Evolutionary conservation across 2,329 filamentous ascomycete genomes (phyloP), one percentile per base, ranked within the genome.

Genomic region (Cladosporium colombiae): DNA sequence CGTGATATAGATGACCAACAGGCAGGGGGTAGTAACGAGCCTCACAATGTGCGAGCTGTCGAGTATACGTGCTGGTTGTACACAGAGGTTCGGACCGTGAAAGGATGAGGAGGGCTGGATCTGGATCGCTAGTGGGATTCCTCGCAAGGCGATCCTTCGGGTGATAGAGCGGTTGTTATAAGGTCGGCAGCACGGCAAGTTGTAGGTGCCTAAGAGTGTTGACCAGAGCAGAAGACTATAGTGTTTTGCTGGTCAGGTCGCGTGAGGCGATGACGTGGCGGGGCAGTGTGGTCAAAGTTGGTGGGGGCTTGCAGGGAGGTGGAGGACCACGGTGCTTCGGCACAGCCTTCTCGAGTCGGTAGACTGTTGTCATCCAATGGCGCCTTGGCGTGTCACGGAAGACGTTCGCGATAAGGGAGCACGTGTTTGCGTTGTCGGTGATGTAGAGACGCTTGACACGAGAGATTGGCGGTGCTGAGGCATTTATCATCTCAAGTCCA

Each of bases 191-290:
- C 37, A 59, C 56, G 35, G 56, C 37, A 29, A 59, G 21, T 46
- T 6, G 37, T 11, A 29, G 37, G 23, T 29, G 37, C 8, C 21
- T 29, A 21, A 6, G n/a, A 10, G 13, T 46, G 35, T 29, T 18
- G n/a, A 35, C 23, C 55, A 23, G 10, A 21, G n/a, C 33, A 55
- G 13, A 90, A 87, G 0, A 91, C 90, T 0, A 84, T 88, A 0
- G 90, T 94, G n/a, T 89, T 93, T 1, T 91, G 27, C 55, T 55
- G 61, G 31, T 46, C 50, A 31, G 44, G 59, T 63, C 61, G 61
- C 61, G 61, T 63, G 60, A 59, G 60, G 21, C 16, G 37, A 55
- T 62, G 60, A 62, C 46, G 60, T 53, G 60, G 46, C 23, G 59
- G 44, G 46, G 31, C 44, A 35, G 44, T 31, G 53, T 55, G 55